Conservation (phyloP, 2,329 filamentous ascomycete species). For the Cercospora sesami region DNA sequence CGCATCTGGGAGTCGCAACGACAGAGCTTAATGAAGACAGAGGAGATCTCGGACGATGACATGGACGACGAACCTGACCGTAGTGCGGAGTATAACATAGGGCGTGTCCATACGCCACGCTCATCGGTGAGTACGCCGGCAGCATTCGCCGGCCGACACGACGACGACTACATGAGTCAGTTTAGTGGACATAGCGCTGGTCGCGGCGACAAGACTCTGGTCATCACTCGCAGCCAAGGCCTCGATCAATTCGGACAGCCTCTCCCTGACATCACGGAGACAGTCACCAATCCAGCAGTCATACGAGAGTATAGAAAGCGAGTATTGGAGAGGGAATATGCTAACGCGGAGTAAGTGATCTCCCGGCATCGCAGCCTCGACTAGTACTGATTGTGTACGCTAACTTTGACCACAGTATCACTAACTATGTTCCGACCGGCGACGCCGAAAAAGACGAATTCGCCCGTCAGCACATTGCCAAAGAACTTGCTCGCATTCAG, state of each 20-base stretch:
- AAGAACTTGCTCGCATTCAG: conserved; percentile 78
- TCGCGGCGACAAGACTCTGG: conserved; percentile 62
- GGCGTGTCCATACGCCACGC: conserved; percentile 60
- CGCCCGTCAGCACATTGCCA: conserved; percentile 59
- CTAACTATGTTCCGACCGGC: conserved; percentile 63
- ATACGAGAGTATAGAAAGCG: conserved; percentile 85
- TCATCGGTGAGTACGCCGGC: conserved; percentile 65
- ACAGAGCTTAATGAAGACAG: conserved; percentile 69
- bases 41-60: conserved; percentile 74
- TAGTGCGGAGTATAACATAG: conserved; percentile 41
- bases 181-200: conserved; percentile 49
- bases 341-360: conserved; percentile 64
- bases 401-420: conserved; percentile 28
- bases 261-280: conserved; percentile 27
- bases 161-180: conserved; percentile 72
- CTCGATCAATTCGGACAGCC: conserved; percentile 63
- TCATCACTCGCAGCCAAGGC: conserved; percentile 68
- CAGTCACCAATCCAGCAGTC: conserved; percentile 68
- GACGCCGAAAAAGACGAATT: conserved; percentile 66
- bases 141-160: conserved; percentile 54
- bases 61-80: conserved; percentile 60
- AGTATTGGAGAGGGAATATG: conserved; percentile 68
- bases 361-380: not conserved
- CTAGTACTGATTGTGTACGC: not conserved
- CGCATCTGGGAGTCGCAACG: conserved; percentile 92